phyloP scores from a whole-genome alignment of 2,329 filamentous ascomycete genomes.

The Coniochaeta ligniaria region DNA sequence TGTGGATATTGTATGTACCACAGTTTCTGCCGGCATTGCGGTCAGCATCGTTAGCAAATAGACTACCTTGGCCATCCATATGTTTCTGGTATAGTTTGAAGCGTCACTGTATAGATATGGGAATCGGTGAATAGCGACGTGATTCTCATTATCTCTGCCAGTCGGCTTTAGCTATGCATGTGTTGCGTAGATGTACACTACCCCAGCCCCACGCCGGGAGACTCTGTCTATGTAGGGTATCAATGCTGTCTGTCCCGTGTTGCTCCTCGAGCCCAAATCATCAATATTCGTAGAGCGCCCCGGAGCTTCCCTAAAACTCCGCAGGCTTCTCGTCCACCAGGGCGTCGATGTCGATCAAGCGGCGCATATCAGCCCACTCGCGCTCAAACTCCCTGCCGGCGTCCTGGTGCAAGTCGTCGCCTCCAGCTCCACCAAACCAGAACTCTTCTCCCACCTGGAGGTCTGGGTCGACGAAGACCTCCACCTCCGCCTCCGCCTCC shows the following conservation, averaged over 20 bases:
- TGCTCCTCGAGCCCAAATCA: not conserved
- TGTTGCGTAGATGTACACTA: not conserved
- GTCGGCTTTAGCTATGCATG: not conserved
- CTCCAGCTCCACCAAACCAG: conserved; percentile 8
- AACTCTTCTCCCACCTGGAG: conserved; percentile 5
- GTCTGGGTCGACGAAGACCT: not conserved
- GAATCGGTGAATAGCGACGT: not conserved
- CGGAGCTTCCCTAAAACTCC: not conserved
- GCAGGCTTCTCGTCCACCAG: not conserved
- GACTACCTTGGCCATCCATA: not conserved
- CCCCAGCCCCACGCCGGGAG: not conserved
- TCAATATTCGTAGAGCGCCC: not conserved
- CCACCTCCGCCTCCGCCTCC: not conserved
- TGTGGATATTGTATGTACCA: not conserved
- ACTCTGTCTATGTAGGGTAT: not conserved
- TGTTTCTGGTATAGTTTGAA: not conserved
- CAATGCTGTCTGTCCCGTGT: not conserved
- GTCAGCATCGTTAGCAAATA: not conserved
- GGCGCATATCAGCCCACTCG: conserved; percentile 18
- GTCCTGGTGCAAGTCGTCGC: not conserved
- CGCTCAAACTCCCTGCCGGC: conserved; percentile 4
- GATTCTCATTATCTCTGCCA: not conserved
- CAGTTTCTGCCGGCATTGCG: not conserved
- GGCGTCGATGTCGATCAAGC: conserved; percentile 12
- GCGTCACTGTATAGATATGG: not conserved